These are phyloP conservation scores for Aspergillus cristatus DNA, from an alignment of 495 filamentous ascomycete genomes.

Conservation along the genomic window DNA sequence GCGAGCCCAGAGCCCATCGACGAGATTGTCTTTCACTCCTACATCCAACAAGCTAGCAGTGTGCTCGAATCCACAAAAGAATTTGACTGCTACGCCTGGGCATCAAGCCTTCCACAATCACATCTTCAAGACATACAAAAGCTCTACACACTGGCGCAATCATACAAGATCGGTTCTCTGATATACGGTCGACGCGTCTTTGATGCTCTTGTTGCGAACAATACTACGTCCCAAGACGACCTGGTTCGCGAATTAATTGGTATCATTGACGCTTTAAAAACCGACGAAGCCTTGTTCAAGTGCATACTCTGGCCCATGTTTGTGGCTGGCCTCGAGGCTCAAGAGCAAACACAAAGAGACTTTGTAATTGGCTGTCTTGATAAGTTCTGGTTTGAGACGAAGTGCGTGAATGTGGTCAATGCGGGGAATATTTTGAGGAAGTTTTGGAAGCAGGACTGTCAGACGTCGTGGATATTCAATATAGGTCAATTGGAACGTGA, in stretches of 20 bases:
- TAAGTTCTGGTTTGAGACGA: slow-evolving; percentile 16
- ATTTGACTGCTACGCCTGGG: slow-evolving; percentile 15
- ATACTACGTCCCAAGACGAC: slow-evolving; percentile 6
- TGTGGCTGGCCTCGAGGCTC: slow-evolving; percentile 36
- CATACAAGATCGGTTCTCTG: slow-evolving; percentile 11
- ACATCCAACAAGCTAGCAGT: slow-evolving; percentile 1
- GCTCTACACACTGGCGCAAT: slow-evolving; percentile 4
- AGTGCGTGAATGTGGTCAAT: slow-evolving; percentile 22
- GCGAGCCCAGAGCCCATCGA: background rate
- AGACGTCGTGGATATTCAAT: slow-evolving; percentile 1
- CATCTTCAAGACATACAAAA: background rate
- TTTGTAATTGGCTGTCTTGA: slow-evolving; percentile 8
- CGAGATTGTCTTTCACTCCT: background rate
- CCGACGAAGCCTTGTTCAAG: slow-evolving; percentile 38
- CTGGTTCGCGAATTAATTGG: slow-evolving; percentile 28
- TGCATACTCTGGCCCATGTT: slow-evolving; percentile 45
- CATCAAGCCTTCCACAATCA: slow-evolving; percentile 18
- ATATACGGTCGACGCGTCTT: slow-evolving; percentile 13
- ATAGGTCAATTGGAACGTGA: slow-evolving; percentile 2
- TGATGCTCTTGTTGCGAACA: slow-evolving; percentile 1
- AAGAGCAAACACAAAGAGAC: slow-evolving; percentile 1
- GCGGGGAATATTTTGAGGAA: slow-evolving; percentile 21
- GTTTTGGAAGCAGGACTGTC: slow-evolving; percentile 18
- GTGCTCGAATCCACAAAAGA: slow-evolving; percentile 7
- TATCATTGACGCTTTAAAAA: slow-evolving; percentile 30